These are phyloP conservation scores for Podaxis sp. DNA, from an alignment of 768 basidiomycete genomes.

Conservation along the genomic window DNA sequence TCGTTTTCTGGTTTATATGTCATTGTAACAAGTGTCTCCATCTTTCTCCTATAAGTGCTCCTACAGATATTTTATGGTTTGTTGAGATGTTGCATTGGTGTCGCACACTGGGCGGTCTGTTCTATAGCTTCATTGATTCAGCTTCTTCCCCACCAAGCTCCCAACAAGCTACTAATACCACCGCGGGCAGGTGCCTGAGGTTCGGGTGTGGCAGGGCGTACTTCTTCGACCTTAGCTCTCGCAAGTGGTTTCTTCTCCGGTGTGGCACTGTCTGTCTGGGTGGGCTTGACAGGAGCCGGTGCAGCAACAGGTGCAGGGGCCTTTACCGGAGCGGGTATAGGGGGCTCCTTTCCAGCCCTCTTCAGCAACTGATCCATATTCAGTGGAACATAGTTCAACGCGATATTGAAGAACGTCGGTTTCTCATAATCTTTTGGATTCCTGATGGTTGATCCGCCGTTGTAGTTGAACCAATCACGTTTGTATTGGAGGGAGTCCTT, in stretches of 20 bases:
- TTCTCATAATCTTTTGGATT: constrained; percentile 64
- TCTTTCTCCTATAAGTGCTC: no score
- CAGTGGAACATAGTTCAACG: constrained; percentile 86
- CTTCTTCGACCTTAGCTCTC: constrained; percentile 59
- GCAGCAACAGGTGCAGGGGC: constrained; percentile 18
- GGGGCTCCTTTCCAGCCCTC: constrained; percentile 61
- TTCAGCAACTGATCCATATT: constrained; percentile 77
- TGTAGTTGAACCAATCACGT: constrained; percentile 75
- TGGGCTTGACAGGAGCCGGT: constrained; percentile 20
- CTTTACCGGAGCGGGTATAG: constrained; percentile 19
- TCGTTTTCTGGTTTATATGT: no score
- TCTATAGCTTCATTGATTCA: constrained; percentile 15
- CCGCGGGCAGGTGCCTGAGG: constrained; percentile 42
- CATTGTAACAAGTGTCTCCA: no score
- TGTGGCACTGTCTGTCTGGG: constrained; percentile 24
- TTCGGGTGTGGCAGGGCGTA: constrained; percentile 48
- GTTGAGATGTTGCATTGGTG: no score
- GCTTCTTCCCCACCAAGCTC: constrained; percentile 79
- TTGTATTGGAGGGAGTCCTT: constrained; percentile 53
- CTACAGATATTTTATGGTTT: no score
- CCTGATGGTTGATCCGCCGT: constrained; percentile 56
- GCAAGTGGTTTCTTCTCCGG: constrained; percentile 46
- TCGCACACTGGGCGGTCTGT: no score
- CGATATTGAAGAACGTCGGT: constrained; percentile 91
- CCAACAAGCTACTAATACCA: constrained; percentile 65